A percentile compares a stretch with the other conserved stretches of the same genome.
Evolutionary conservation across 768 basidiomycete species (phyloP).

Genomic region (Paxillus involutus): DNA sequence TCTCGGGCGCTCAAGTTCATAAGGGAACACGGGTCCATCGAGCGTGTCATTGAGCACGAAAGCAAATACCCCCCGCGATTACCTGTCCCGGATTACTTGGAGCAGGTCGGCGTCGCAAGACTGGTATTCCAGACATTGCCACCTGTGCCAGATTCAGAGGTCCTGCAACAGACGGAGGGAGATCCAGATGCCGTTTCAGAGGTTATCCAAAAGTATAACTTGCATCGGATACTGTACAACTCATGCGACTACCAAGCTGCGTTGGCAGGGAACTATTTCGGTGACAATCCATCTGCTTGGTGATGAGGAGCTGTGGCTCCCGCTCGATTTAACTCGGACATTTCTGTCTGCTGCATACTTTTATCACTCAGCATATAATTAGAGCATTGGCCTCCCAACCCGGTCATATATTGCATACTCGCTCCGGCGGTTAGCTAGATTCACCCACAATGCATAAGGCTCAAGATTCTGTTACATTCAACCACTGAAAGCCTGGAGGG

Average conservation of each 20-base stretch:
- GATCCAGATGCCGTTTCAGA: slow-evolving; percentile 44
- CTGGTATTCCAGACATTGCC: slow-evolving; percentile 67
- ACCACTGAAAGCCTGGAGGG: slow-evolving; percentile 30
- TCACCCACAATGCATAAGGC: too few relatives aligned
- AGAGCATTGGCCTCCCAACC: too few relatives aligned
- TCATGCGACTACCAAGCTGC: slow-evolving; percentile 46
- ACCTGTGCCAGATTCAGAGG: slow-evolving; percentile 47
- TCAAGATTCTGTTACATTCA: too few relatives aligned
- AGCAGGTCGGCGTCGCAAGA: slow-evolving; percentile 62
- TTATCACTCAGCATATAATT: too few relatives aligned
- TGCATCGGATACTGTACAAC: slow-evolving; percentile 41
- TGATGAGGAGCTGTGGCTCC: neutral
- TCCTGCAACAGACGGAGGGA: slow-evolving; percentile 34
- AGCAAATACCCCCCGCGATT: slow-evolving; percentile 52
- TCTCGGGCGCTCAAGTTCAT: slow-evolving; percentile 75
- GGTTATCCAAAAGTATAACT: slow-evolving; percentile 49
- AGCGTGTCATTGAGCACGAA: slow-evolving; percentile 57
- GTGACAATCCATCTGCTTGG: slow-evolving; percentile 52
- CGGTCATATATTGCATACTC: too few relatives aligned
- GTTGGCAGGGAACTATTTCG: slow-evolving; percentile 65
- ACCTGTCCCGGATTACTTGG: slow-evolving; percentile 53
- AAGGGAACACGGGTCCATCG: slow-evolving; percentile 68
- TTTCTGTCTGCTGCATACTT: too few relatives aligned
- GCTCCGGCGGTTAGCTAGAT: too few relatives aligned
- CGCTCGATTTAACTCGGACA: too few relatives aligned